Evolutionary conservation across 2,329 filamentous ascomycete species (phyloP).

Genomic region (Ophiostoma angusticollis): DNA sequence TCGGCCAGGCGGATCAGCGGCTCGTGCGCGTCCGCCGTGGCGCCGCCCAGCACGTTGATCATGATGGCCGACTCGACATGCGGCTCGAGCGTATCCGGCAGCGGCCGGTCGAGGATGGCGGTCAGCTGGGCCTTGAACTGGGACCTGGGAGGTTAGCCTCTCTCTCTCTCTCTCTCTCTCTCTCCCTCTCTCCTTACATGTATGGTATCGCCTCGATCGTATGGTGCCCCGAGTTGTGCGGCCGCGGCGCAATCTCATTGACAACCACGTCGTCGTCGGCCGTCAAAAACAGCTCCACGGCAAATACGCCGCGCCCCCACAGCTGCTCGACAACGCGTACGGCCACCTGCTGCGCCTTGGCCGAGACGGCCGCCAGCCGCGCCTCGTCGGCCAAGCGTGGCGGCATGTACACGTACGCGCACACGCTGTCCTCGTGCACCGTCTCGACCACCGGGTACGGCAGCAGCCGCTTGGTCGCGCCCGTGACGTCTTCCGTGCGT

Average conservation of each 20-base stretch:
- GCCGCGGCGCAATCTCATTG: conserved; percentile 74
- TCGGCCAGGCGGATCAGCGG: conserved; percentile 34
- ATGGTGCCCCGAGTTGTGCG: conserved; percentile 88
- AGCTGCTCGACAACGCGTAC: conserved; percentile 67
- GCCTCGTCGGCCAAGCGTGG: conserved; percentile 42
- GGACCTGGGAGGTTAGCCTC: conserved; percentile 29
- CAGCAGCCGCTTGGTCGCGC: conserved; percentile 37
- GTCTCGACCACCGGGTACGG: conserved; percentile 90
- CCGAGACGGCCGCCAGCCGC: conserved; percentile 46
- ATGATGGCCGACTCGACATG: conserved; percentile 55
- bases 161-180: too few relatives aligned
- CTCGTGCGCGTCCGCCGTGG: conserved; percentile 49
- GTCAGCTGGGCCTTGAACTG: conserved; percentile 87
- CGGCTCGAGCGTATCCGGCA: conserved; percentile 41
- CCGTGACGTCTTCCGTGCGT: conserved; percentile 59
- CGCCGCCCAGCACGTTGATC: conserved; percentile 68
- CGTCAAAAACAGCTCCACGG: conserved; percentile 89
- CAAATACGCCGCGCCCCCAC: conserved; percentile 84
- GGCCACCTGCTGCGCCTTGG: conserved; percentile 62
- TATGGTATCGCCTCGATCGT: conserved; percentile 84
- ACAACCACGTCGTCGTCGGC: conserved; percentile 58
- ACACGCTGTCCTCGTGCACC: conserved; percentile 88
- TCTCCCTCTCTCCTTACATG: conserved; percentile 23
- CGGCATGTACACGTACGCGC: conserved; percentile 76
- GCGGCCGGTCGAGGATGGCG: conserved; percentile 60